Conservation (phyloP, 2,329 filamentous ascomycete species). For the Sclerotinia trifoliorum region DNA sequence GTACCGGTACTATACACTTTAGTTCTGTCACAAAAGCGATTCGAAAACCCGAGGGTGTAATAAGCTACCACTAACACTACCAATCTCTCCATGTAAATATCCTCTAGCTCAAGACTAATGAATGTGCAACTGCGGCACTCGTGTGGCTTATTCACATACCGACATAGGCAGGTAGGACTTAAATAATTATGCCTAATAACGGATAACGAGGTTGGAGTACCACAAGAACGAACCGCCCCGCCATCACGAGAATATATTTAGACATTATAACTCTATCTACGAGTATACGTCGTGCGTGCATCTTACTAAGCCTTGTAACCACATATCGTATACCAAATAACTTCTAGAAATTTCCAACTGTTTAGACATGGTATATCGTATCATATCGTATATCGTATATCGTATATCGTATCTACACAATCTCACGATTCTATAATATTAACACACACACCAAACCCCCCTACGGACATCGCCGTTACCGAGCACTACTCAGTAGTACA, state of each 20-base stretch:
- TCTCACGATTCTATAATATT: no score
- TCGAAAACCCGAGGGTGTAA: no score
- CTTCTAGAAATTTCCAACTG: not conserved
- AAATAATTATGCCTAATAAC: not conserved
- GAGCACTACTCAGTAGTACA: no score
- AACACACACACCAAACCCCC: no score
- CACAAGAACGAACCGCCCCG: not conserved
- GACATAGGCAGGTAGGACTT: not conserved
- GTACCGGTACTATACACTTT: not conserved
- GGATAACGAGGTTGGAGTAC: not conserved
- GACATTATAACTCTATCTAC: no score
- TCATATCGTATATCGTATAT: no score
- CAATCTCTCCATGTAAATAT: not conserved
- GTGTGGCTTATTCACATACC: not conserved
- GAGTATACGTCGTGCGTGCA: no score
- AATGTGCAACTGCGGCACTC: not conserved
- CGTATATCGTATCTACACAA: not conserved
- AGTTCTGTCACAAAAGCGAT: no score
- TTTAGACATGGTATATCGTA: not conserved
- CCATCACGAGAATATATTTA: not conserved
- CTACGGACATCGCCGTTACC: slow-evolving; percentile 9
- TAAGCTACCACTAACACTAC: not conserved
- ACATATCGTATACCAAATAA: not conserved
- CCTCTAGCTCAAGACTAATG: not conserved
- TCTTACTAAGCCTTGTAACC: not conserved